Percentiles rank a stretch among this genome's conserved stretches.
Conservation (phyloP, 768 basidiomycete genomes). For the Holtermanniella nyarrowii region DNA sequence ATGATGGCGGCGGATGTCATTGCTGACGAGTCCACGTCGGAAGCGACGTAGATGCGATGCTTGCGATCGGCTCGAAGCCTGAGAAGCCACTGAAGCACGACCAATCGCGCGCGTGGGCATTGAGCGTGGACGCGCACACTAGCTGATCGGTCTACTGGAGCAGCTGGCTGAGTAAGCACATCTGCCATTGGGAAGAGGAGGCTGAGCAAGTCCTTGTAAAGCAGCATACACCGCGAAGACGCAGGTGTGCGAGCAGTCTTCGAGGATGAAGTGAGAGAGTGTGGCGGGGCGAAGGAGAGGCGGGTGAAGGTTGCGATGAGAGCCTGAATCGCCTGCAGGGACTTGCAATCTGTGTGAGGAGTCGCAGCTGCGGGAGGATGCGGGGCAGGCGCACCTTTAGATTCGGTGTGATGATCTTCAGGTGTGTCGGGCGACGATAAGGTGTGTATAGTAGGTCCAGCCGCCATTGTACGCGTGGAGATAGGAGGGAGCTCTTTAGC, state of each 20-base stretch:
- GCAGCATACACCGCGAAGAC: conserved; percentile 37
- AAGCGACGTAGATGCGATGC: conserved; percentile 67
- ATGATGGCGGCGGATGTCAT: conserved; percentile 56
- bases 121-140: conserved; percentile 23
- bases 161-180: background rate
- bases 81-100: conserved; percentile 74
- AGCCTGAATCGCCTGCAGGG: conserved; percentile 22
- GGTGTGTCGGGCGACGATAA: conserved; percentile 7
- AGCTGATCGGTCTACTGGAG: conserved; percentile 1
- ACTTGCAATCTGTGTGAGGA: conserved; percentile 23
- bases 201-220: conserved; percentile 43
- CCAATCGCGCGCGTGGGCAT: conserved; percentile 53
- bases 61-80: conserved; percentile 80
- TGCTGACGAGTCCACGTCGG: conserved; percentile 45
- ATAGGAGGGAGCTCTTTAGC: conserved; percentile 21
- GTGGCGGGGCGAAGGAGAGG: conserved; percentile 40
- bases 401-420: conserved; percentile 1
- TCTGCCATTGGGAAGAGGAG: conserved; percentile 39
- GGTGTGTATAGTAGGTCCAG: background rate
- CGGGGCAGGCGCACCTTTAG: background rate
- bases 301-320: conserved; percentile 43
- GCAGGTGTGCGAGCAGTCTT: conserved; percentile 36
- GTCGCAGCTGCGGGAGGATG: background rate
- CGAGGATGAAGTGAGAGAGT: conserved; percentile 15
- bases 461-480: background rate